Base-by-base conservation (phyloP, 495 filamentous ascomycete genomes). In the Neurospora sp. region DNA sequence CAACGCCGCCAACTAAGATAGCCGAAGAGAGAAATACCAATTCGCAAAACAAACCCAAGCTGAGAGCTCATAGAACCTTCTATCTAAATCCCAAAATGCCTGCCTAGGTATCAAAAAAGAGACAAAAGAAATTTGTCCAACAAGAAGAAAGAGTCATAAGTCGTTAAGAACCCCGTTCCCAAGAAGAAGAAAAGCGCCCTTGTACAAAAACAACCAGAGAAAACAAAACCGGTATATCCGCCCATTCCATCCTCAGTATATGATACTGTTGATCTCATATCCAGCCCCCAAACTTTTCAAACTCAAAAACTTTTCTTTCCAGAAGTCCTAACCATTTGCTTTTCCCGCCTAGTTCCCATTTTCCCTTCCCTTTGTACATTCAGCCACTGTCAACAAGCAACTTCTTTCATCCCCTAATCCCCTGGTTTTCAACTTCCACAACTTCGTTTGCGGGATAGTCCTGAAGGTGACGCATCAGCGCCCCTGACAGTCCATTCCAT, bases 231-330 rank as follows among this genome's bases (percentile, higher is more conserved):
- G 27, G 53, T 66, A 35, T 35, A 66, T 66, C 53, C 53, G 27
- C 53, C 53, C 53, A 35, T 31, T 35, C 27, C 53, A 66, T 66
- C 53, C 14, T 37, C 53, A 66, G 53, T 66, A 66, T 61, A 61
- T 66, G 53, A 66, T 66, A 66, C 53, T 66, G 53, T 35, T 66
- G 53, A 66, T 66, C 53, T 66, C 53, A 66, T 66, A 66, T 66
- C 53, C 53, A 66, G 27, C 22, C 53, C 27, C 53, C 12, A 66
- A 66, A 35, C 53, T 66, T 66, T 66, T 35, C 14, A 14, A 35
- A 66, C 27, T 35, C 53, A 16, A 66, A 66, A 66, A 66, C 27
- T 35, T 35, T 66, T 66, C 53, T 66, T 66, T 35, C 27, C 53
- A 66, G 27, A 35, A 37, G 27, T 37, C 53, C 53, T 7, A 31